Conservation (phyloP, 495 filamentous ascomycete genomes). For the Penicillium lividum region DNA sequence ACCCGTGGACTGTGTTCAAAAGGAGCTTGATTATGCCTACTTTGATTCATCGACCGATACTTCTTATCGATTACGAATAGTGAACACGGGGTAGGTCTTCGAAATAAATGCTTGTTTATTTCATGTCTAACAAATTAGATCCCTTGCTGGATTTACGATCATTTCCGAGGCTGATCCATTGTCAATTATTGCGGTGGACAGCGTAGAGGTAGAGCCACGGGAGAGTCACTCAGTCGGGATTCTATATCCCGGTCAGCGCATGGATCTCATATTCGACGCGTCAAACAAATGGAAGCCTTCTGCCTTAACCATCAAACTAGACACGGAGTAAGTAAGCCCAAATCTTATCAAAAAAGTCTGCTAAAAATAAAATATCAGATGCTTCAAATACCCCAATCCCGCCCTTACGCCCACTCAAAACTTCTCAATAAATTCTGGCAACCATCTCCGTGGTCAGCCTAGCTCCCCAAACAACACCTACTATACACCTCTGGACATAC, state of each 20-base stretch:
- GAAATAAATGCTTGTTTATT: too few relatives aligned
- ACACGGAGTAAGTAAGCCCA: neutral
- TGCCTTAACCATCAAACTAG: neutral
- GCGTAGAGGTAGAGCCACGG: neutral
- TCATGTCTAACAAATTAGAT: neutral
- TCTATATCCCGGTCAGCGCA: neutral
- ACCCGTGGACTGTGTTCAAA: conserved; percentile 41
- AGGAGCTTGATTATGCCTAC: neutral
- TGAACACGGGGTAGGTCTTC: neutral
- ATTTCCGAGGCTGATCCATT: neutral
- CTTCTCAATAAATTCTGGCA: neutral
- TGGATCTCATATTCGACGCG: neutral
- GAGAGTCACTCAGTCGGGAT: neutral
- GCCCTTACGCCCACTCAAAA: neutral
- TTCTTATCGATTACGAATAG: neutral
- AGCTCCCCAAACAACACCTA: neutral
- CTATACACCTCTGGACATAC: neutral
- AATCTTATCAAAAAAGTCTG: neutral
- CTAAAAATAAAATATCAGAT: neutral
- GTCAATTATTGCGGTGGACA: neutral
- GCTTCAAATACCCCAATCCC: neutral
- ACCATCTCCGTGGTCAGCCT: neutral
- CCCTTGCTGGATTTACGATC: neutral
- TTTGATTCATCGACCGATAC: neutral
- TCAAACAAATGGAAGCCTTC: neutral